phyloP scores from a whole-genome alignment of 1,284 basidiomycete species.

The Paramarasmius palmivorus region DNA sequence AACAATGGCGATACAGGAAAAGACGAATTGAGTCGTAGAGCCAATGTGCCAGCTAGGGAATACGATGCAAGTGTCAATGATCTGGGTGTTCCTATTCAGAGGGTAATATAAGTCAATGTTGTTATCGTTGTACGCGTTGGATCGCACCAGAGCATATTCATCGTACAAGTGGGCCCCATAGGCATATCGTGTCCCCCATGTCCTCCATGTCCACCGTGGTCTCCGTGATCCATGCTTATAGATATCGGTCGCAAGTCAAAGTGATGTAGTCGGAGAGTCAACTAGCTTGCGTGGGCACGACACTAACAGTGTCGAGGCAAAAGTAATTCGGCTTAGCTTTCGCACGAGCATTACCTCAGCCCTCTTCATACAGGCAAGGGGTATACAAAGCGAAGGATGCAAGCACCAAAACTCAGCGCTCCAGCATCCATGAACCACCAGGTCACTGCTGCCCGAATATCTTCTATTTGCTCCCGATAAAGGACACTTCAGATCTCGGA shows the following conservation, averaged over 20 bases:
- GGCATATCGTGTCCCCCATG: constrained; percentile 55
- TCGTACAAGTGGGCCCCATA: constrained; percentile 50
- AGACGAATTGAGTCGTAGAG: constrained; percentile 52
- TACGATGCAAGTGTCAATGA: constrained; percentile 74
- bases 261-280: no score
- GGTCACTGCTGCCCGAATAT: no score
- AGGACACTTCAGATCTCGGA: no score
- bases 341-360: no score
- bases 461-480: no score
- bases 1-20: constrained; percentile 65
- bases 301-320: no score
- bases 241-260: background rate
- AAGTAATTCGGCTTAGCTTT: no score
- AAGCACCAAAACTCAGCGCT: no score
- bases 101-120: background rate
- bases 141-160: constrained; percentile 71
- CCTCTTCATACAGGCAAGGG: no score
- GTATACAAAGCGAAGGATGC: no score
- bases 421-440: no score
- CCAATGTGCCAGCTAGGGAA: constrained; percentile 73
- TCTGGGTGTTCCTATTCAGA: constrained; percentile 65
- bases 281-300: no score
- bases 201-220: constrained; percentile 45
- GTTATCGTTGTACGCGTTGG: background rate
- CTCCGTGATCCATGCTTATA: constrained; percentile 30